These are phyloP conservation scores for Globisporangium echinulatum DNA, from an alignment of 352 stramenopile genomes.

Conservation along the genomic window DNA sequence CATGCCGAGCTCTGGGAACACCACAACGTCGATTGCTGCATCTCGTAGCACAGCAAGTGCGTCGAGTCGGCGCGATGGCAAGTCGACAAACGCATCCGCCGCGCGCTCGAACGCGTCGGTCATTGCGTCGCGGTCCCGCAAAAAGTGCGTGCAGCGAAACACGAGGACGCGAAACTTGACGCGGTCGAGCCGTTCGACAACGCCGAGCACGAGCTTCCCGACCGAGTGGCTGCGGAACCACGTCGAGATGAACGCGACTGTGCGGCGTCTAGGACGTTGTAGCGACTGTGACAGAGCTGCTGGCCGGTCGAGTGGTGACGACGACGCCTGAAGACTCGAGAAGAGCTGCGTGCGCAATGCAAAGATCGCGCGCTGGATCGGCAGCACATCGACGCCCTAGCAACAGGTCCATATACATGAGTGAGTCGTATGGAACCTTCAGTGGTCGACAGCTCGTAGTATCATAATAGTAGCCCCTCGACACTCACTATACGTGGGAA, in stretches of 20 bases:
- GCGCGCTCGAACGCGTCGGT: constrained; percentile 29
- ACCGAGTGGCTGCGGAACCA: constrained; percentile 68
- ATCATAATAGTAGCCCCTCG: too few relatives aligned
- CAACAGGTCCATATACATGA: neutral
- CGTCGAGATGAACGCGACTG: constrained; percentile 50
- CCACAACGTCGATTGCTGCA: constrained; percentile 59
- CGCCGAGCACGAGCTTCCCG: constrained; percentile 48
- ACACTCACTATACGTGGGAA: too few relatives aligned
- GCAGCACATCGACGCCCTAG: constrained; percentile 28
- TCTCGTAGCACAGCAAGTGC: constrained; percentile 32
- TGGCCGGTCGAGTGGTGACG: neutral
- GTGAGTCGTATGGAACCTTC: neutral
- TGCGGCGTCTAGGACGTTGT: constrained; percentile 7
- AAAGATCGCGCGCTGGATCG: constrained; percentile 29
- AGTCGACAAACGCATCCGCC: constrained; percentile 42
- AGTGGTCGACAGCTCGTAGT: too few relatives aligned
- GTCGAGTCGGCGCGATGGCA: constrained; percentile 25
- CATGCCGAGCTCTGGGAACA: constrained; percentile 85
- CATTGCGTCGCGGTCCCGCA: constrained; percentile 35
- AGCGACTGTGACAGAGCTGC: neutral
- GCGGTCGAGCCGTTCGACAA: constrained; percentile 48
- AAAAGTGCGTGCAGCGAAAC: constrained; percentile 48
- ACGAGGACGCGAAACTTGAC: constrained; percentile 43
- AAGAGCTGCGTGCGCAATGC: constrained; percentile 24
- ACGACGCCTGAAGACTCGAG: constrained; percentile 18